phyloP scores from a whole-genome alignment of 129 eudicot species.

The Centrapalus pauciflorus region DNA sequence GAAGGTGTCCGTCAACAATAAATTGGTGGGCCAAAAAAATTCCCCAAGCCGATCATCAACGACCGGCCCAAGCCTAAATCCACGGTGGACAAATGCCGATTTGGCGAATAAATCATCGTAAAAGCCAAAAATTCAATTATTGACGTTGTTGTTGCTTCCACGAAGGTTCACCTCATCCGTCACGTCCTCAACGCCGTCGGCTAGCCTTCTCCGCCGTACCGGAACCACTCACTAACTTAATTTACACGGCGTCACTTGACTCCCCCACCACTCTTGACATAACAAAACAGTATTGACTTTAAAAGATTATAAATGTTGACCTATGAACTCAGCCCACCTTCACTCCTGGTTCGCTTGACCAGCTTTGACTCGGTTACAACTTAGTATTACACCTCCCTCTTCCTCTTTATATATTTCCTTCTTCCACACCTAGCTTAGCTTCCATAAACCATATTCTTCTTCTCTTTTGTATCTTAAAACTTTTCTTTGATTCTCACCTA shows the following conservation, averaged over 20 bases:
- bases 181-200: conserved; percentile 23
- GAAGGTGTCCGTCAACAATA: too few relatives aligned
- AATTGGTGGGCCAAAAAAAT: neutral
- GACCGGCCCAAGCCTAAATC: neutral
- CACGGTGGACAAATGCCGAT: conserved; percentile 5
- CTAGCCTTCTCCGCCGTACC: conserved; percentile 23
- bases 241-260: neutral
- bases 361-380: conserved; percentile 18
- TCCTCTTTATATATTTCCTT: conserved; percentile 15
- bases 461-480: neutral
- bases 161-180: conserved; percentile 6
- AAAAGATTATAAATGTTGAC: conserved; percentile 23
- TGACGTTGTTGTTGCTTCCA: conserved; percentile 13
- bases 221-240: neutral
- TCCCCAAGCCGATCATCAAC: neutral
- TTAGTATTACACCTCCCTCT: neutral
- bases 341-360: conserved; percentile 22
- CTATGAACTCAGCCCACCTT: conserved; percentile 6
- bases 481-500: conserved; percentile 15
- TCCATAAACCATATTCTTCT: conserved; percentile 26
- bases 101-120: neutral
- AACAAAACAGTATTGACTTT: conserved; percentile 17
- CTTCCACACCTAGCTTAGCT: conserved; percentile 9
- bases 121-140: conserved; percentile 12
- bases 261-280: neutral